Percentiles rank a stretch among this genome's conserved stretches.
phyloP scores from a whole-genome alignment of 164 flowering plant species.

The Stephania cephalantha region DNA sequence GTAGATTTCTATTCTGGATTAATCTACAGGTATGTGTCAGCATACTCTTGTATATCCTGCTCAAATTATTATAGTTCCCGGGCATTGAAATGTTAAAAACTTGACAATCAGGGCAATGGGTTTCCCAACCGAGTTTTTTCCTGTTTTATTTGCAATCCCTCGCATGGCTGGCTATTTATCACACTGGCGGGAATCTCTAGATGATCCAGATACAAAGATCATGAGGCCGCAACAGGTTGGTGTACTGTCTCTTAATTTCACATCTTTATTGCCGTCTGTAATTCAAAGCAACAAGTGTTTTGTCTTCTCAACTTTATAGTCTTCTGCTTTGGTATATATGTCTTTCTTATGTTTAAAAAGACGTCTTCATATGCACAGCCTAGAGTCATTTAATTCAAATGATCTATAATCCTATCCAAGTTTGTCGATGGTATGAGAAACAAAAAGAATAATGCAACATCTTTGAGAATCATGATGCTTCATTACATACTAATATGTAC shows the following conservation, averaged over 20 bases:
- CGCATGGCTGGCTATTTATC: slow-evolving; percentile 97
- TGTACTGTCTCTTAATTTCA: not conserved
- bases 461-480: not conserved
- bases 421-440: not conserved
- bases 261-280: not conserved
- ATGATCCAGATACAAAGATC: slow-evolving; percentile 98
- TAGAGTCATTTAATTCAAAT: no score
- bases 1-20: slow-evolving; percentile 99
- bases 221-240: slow-evolving; percentile 94
- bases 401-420: not conserved
- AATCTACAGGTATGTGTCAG: slow-evolving; percentile 67
- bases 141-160: slow-evolving; percentile 94
- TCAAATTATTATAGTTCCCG: not conserved
- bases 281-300: not conserved
- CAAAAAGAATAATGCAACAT: not conserved
- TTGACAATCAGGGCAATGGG: slow-evolving; percentile 83
- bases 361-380: not conserved
- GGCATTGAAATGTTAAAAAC: not conserved
- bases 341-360: not conserved
- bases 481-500: not conserved
- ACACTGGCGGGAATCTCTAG: slow-evolving; percentile 96
- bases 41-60: not conserved
- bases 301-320: not conserved
- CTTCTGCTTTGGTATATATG: not conserved
- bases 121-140: slow-evolving; percentile 91